Conservation (phyloP, 2,329 filamentous ascomycete species). For the Plenodomus lindquistii region DNA sequence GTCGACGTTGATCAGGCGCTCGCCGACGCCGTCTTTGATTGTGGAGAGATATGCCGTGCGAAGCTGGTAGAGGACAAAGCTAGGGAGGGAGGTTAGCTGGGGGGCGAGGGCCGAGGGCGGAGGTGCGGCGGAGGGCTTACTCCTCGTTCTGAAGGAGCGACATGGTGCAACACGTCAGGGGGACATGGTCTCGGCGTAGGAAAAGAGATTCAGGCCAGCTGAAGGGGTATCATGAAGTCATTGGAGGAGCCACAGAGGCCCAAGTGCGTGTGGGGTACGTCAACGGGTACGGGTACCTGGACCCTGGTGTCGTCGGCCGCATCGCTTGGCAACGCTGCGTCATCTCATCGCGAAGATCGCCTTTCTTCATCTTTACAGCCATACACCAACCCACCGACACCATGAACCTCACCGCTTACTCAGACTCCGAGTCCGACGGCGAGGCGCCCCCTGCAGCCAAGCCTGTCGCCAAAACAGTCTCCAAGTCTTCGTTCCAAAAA, state of each 20-base stretch:
- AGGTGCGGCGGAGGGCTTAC: slow-evolving; percentile 29
- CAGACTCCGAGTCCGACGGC: slow-evolving; percentile 73
- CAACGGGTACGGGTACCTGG: slow-evolving; percentile 15
- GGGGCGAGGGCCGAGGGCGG: slow-evolving; percentile 7
- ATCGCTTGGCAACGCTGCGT: slow-evolving; percentile 21
- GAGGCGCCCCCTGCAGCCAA: slow-evolving; percentile 50
- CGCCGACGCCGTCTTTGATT: slow-evolving; percentile 81
- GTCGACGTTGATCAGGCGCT: slow-evolving; percentile 81
- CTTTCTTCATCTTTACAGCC: slow-evolving; percentile 5
- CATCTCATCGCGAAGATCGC: slow-evolving; percentile 17
- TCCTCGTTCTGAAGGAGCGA: slow-evolving; percentile 52
- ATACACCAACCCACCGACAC: slow-evolving; percentile 13
- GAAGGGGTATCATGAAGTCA: slow-evolving; percentile 22
- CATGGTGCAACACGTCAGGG: slow-evolving; percentile 33
- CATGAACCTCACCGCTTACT: slow-evolving; percentile 84
- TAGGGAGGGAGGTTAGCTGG: slow-evolving; percentile 44
- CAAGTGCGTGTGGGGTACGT: slow-evolving; percentile 7
- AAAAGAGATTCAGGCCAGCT: slow-evolving; percentile 38
- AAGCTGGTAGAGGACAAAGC: slow-evolving; percentile 80
- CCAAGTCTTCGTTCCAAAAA: slow-evolving; percentile 71
- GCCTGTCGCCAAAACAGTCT: slow-evolving; percentile 46
- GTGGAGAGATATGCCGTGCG: slow-evolving; percentile 79
- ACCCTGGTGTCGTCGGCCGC: slow-evolving; percentile 13
- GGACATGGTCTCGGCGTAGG: slow-evolving; percentile 21
- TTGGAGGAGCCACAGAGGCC: slow-evolving; percentile 3